phyloP scores from a whole-genome alignment of 768 basidiomycete genomes.

The Phlebiopsis gigantea region DNA sequence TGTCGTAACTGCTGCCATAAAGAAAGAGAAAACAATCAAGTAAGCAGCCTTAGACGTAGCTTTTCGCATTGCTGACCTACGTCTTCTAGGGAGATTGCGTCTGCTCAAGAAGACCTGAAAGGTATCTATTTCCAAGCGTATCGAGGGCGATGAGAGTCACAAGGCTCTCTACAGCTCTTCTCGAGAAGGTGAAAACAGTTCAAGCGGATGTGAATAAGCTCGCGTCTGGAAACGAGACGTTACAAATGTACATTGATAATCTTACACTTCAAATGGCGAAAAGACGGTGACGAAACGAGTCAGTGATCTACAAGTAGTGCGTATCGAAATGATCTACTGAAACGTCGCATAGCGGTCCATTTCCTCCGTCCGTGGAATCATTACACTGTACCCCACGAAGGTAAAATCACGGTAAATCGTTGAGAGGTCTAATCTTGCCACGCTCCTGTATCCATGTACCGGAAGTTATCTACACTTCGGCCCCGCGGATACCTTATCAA shows the following conservation, averaged over 20 bases:
- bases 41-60: slow-evolving; percentile 29
- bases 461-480: slow-evolving; percentile 32
- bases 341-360: neutral
- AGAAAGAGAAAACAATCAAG: slow-evolving; percentile 77
- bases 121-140: slow-evolving; percentile 33
- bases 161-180: slow-evolving; percentile 41
- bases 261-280: slow-evolving; percentile 84
- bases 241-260: slow-evolving; percentile 90
- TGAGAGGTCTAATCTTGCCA: neutral
- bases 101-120: slow-evolving; percentile 72
- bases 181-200: slow-evolving; percentile 59
- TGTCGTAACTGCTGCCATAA: slow-evolving; percentile 69
- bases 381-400: neutral
- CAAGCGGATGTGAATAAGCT: slow-evolving; percentile 82
- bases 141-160: neutral
- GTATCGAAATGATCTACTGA: too few species aligned
- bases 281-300: slow-evolving; percentile 41
- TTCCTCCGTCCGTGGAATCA: neutral
- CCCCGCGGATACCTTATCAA: slow-evolving; percentile 30
- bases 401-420: neutral
- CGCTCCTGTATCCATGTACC: slow-evolving; percentile 23
- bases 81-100: slow-evolving; percentile 59
- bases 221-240: slow-evolving; percentile 69
- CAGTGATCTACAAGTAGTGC: neutral
- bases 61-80: neutral